Evolutionary conservation across 179 eudicot genomes (phyloP), one percentile per base, ranked within the genome.

Genomic region (Patellifolia procumbens): DNA sequence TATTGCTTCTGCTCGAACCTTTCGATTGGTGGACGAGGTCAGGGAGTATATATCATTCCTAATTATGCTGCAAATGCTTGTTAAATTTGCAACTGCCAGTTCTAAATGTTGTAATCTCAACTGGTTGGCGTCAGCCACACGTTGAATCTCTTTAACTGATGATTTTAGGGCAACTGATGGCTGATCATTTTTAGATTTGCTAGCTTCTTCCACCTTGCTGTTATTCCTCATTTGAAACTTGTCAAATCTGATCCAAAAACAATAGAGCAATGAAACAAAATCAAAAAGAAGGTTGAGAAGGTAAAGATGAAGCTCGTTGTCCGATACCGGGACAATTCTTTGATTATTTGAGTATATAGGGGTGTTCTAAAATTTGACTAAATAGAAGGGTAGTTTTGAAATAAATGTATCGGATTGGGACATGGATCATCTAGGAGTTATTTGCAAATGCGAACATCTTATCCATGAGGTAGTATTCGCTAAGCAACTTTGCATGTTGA

Each of bases 61-160:
- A 28, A 83, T 68, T 8, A 71, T 72, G 13, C 13, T 67, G 72
- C 82, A 83, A 69, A 83, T 83, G 75, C 52, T 66, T 4, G 85
- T 83, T 65, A 83, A 53, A 61, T 79, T 76, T 0, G 75, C 80
- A 37, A 83, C 52, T 9, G 82, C 78, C 2, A 79, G 17, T 24
- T 83, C 85, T 68, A 83, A 17, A 11, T 72, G 77, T 42, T 73
- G 82, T 19, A 79, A 48, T 61, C 74, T 83, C 11, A 71, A 45
- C 0, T 74, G 76, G 68, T 83, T 83, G 15, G 75, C 74, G 75
- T 79, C 68, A 5, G 80, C 80, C 62, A 79, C 80, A 10, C 77
- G 80, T 17, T 34, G 75, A 68, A 76, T 76, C 29, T 79, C 78
- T 34, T 52, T 43, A 4, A 82, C 53, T 32, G 81, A 35, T 37